A percentile compares a stretch with the other conserved stretches of the same genome.
These are phyloP conservation scores for Malassezia dermatis DNA, from an alignment of 1,284 basidiomycete genomes.

Conservation along the genomic window DNA sequence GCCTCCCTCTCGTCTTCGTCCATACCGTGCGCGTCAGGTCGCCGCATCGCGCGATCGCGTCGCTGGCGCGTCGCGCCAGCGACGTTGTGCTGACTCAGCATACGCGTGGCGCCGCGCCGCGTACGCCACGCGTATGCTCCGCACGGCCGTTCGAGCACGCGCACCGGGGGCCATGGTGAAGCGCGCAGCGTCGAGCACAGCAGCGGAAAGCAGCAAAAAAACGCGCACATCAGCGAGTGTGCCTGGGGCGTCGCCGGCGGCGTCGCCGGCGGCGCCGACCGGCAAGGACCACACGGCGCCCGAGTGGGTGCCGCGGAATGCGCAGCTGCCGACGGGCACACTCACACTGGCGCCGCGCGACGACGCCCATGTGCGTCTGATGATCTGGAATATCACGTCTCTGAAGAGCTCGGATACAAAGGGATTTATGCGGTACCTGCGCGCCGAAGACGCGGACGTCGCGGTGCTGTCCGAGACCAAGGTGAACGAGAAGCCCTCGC, in stretches of 20 bases:
- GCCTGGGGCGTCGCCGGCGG: background rate
- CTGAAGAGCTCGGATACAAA: constrained; percentile 36
- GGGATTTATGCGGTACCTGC: constrained; percentile 39
- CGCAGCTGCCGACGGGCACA: constrained; percentile 6
- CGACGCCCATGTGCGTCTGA: constrained; percentile 23
- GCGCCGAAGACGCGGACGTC: constrained; percentile 42
- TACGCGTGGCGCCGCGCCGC: background rate
- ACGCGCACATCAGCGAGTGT: background rate
- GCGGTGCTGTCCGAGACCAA: constrained; percentile 42
- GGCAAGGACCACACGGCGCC: constrained; percentile 16
- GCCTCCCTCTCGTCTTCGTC: constrained; percentile 7
- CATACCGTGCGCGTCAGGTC: background rate
- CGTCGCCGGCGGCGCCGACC: constrained; percentile 12
- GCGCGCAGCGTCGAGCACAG: constrained; percentile 2
- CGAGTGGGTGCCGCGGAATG: constrained; percentile 16
- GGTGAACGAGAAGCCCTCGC: constrained; percentile 35
- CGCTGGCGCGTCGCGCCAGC: constrained; percentile 1
- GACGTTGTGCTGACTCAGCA: background rate
- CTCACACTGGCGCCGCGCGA: constrained; percentile 3
- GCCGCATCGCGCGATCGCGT: background rate
- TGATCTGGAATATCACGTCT: constrained; percentile 41
- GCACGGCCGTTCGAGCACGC: background rate
- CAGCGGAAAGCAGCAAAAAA: background rate
- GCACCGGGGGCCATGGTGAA: constrained; percentile 2
- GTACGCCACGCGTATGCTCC: background rate